These are phyloP conservation scores for Taiwanofungus camphoratus DNA, from an alignment of 1,284 basidiomycete genomes.

Conservation along the genomic window DNA sequence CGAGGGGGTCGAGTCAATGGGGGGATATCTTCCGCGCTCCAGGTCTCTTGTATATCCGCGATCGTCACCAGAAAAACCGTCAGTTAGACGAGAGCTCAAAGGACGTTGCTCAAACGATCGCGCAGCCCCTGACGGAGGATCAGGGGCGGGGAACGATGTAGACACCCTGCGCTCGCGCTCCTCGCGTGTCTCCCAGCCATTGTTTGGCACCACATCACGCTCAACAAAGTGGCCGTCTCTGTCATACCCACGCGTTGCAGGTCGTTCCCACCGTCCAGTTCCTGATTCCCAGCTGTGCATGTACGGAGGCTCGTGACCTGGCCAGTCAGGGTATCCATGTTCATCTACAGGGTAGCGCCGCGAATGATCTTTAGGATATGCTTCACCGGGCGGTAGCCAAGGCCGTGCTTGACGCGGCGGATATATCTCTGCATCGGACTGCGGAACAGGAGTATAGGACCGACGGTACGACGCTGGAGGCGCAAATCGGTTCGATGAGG, in stretches of 20 bases:
- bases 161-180: constrained; percentile 26
- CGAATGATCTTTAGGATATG: constrained; percentile 15
- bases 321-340: constrained; percentile 22
- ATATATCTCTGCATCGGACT: constrained; percentile 13
- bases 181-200: constrained; percentile 27
- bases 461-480: constrained; percentile 21
- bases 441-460: constrained; percentile 10
- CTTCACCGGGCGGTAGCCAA: constrained; percentile 22
- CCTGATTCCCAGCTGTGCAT: constrained; percentile 19
- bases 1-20: constrained; percentile 13
- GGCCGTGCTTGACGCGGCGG: constrained; percentile 16
- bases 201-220: constrained; percentile 18
- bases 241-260: constrained; percentile 15
- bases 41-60: constrained; percentile 16
- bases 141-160: constrained; percentile 5
- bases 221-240: constrained; percentile 17
- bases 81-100: constrained; percentile 25
- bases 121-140: constrained; percentile 11
- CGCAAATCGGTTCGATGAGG: constrained; percentile 13
- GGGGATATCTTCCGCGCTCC: constrained; percentile 23
- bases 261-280: constrained; percentile 21
- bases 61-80: constrained; percentile 19
- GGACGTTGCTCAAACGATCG: constrained; percentile 25
- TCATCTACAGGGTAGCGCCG: constrained; percentile 14
- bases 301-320: constrained; percentile 18